Conservation (phyloP, 2,329 filamentous ascomycete genomes). For the Ilyonectria destructans region DNA sequence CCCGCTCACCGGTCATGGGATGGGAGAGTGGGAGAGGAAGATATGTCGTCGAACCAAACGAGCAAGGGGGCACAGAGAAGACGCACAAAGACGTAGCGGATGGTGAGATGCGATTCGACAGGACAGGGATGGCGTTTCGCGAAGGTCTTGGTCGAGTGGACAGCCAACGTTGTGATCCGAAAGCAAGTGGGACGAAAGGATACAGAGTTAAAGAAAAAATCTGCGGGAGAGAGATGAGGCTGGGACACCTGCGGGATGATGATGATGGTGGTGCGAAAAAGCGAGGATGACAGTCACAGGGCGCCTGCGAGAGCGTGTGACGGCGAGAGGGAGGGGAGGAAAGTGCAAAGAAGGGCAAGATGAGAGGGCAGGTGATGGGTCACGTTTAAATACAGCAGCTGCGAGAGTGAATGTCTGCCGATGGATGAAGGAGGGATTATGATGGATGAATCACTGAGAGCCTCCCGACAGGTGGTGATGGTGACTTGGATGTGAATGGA, state of each 20-base stretch:
- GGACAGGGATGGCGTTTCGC: background rate
- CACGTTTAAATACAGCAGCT: background rate
- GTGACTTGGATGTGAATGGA: no score
- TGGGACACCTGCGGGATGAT: background rate
- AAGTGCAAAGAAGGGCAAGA: background rate
- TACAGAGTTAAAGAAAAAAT: background rate
- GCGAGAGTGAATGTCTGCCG: background rate
- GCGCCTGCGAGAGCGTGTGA: background rate
- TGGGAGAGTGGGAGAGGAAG: background rate
- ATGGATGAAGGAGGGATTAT: background rate
- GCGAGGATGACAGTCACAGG: background rate
- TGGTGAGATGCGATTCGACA: conserved; percentile 7
- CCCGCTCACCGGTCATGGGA: background rate
- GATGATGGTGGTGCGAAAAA: background rate
- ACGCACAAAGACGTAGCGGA: background rate
- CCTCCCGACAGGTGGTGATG: background rate
- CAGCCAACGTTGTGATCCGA: background rate
- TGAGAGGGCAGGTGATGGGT: background rate
- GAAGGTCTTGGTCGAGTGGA: background rate
- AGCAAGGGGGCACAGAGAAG: background rate
- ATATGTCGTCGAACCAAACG: background rate
- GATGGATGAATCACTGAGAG: background rate
- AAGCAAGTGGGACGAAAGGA: conserved; percentile 3
- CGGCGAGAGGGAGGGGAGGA: background rate
- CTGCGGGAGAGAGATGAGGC: background rate